Conservation (phyloP, 2,329 filamentous ascomycete species). For the Emergomyces africanus region DNA sequence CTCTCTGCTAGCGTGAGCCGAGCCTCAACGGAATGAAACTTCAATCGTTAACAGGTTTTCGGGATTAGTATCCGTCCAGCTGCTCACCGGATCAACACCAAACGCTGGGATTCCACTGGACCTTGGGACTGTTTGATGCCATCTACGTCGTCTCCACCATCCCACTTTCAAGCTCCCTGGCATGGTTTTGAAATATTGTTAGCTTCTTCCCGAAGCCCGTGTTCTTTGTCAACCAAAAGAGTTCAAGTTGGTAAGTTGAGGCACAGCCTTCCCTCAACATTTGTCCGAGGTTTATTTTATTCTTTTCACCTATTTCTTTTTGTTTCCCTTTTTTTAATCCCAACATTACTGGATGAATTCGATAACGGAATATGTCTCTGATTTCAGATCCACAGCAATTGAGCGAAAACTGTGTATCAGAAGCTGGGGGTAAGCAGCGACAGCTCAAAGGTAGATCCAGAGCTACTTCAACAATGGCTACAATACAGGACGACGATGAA, state of each 20-base stretch:
- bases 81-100: neutral
- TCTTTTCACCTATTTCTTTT: neutral
- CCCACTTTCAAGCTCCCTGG: neutral
- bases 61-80: neutral
- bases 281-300: neutral
- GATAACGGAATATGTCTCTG: conserved; percentile 6
- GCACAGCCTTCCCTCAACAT: neutral
- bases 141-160: neutral
- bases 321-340: neutral
- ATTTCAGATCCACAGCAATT: conserved; percentile 5
- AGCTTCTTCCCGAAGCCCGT: neutral
- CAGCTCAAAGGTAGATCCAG: neutral
- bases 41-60: neutral
- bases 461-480: conserved; percentile 20
- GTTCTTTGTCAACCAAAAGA: conserved; percentile 1
- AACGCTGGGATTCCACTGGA: neutral
- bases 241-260: conserved; percentile 1
- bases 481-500: conserved; percentile 46
- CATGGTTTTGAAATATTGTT: neutral
- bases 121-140: neutral
- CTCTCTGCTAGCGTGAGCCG: neutral
- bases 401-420: neutral
- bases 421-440: conserved; percentile 1
- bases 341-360: neutral
- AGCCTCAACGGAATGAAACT: neutral